phyloP scores from a whole-genome alignment of 2,329 filamentous ascomycete species.

The Neobulgaria alba region DNA sequence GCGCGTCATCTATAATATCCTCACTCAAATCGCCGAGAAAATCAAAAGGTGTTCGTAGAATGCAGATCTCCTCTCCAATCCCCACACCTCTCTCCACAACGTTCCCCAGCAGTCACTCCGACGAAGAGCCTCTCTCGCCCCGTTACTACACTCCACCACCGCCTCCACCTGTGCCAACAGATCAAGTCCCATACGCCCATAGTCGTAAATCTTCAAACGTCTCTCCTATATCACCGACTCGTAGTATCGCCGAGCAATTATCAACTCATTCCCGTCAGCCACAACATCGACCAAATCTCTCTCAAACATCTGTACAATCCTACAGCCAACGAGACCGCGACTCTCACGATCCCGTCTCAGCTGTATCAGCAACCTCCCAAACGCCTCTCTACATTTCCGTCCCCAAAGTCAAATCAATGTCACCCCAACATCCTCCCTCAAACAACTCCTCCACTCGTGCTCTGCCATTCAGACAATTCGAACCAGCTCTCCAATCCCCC shows the following conservation, averaged over 20 bases:
- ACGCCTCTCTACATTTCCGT: conserved; percentile 14
- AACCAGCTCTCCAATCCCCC: conserved; percentile 46
- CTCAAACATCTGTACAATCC: conserved; percentile 13
- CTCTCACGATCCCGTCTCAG: conserved; percentile 16
- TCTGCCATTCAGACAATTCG: conserved; percentile 54
- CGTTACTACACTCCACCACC: conserved; percentile 49
- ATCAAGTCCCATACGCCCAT: conserved; percentile 33
- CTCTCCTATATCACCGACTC: conserved; percentile 17
- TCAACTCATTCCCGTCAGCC: conserved; percentile 9
- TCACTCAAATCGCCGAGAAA: conserved; percentile 49
- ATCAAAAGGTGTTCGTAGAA: conserved; percentile 31
- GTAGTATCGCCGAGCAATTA: conserved; percentile 23
- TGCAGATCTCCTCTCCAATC: conserved; percentile 57
- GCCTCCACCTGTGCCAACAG: conserved; percentile 46
- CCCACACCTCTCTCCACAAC: conserved; percentile 54
- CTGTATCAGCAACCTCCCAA: conserved; percentile 16
- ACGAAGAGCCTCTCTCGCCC: conserved; percentile 49
- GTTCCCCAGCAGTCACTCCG: conserved; percentile 46
- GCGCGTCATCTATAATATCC: conserved; percentile 50
- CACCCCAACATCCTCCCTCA: conserved; percentile 10
- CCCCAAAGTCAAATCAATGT: conserved; percentile 5
- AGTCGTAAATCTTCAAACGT: conserved; percentile 12
- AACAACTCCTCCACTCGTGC: conserved; percentile 30
- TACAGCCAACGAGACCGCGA: conserved; percentile 3
- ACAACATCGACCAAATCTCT: conserved; percentile 14